Evolutionary conservation across 805 yeast genomes (phyloP).

Genomic region (Tetrapisispora taiwanensis): DNA sequence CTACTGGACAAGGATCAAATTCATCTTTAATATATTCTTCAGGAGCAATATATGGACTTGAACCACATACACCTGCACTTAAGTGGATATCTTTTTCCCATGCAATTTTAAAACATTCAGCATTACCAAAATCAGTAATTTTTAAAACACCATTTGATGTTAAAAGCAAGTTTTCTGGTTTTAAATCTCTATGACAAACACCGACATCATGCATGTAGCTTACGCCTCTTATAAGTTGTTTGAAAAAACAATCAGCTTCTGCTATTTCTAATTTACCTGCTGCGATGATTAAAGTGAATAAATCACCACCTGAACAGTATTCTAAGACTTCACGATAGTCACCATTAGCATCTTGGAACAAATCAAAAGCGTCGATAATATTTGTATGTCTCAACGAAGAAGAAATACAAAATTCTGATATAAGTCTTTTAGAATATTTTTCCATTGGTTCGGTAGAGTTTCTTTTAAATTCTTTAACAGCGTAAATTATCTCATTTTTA

Average conservation of each 20-base stretch:
- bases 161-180: slow-evolving; percentile 83
- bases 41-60: slow-evolving; percentile 85
- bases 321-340: slow-evolving; percentile 83
- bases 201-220: slow-evolving; percentile 84
- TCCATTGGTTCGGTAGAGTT: slow-evolving; percentile 52
- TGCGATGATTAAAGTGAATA: slow-evolving; percentile 62
- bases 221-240: slow-evolving; percentile 75
- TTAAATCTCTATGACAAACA: slow-evolving; percentile 85
- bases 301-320: slow-evolving; percentile 73
- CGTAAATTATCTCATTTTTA: slow-evolving; percentile 48
- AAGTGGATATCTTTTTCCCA: slow-evolving; percentile 67
- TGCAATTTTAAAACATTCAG: slow-evolving; percentile 75
- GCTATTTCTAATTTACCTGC: slow-evolving; percentile 69
- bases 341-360: slow-evolving; percentile 71
- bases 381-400: slow-evolving; percentile 69
- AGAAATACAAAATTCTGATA: slow-evolving; percentile 75
- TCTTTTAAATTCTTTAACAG: slow-evolving; percentile 78
- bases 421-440: slow-evolving; percentile 60
- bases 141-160: slow-evolving; percentile 66
- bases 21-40: slow-evolving; percentile 58
- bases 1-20: slow-evolving; percentile 76
- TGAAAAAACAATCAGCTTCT: slow-evolving; percentile 86
- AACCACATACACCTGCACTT: slow-evolving; percentile 73
- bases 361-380: slow-evolving; percentile 65
- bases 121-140: slow-evolving; percentile 82